A percentile compares a stretch with the other conserved stretches of the same genome.
Conservation (phyloP, 768 basidiomycete species). For the Baorangia bicolor region DNA sequence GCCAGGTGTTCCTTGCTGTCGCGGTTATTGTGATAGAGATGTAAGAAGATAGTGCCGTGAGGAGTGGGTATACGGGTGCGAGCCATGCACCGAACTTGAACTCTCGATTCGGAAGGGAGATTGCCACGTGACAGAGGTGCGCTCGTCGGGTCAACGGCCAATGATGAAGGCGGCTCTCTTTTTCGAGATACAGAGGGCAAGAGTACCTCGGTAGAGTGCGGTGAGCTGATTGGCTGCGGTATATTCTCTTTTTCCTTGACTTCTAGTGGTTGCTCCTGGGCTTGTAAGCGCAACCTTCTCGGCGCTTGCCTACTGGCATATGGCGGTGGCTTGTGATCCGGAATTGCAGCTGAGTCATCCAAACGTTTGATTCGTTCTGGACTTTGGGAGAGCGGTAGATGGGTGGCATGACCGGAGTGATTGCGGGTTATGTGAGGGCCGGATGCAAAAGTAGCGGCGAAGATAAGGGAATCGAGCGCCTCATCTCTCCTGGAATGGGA, state of each 20-base stretch:
- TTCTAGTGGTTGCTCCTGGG: constrained; percentile 30
- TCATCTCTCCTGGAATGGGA: constrained; percentile 60
- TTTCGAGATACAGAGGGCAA: constrained; percentile 36
- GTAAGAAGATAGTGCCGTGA: constrained; percentile 89
- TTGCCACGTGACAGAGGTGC: neutral
- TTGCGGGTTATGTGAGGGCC: constrained; percentile 80
- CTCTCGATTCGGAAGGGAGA: neutral
- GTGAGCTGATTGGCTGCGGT: constrained; percentile 19
- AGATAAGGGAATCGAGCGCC: constrained; percentile 73
- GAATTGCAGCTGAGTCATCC: constrained; percentile 37
- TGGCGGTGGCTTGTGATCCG: constrained; percentile 47
- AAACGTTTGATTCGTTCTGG: constrained; percentile 54
- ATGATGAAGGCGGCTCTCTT: constrained; percentile 34
- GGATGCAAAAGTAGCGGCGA: constrained; percentile 73
- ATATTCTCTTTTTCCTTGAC: constrained; percentile 50
- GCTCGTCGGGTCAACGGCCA: constrained; percentile 23
- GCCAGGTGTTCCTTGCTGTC: constrained; percentile 96
- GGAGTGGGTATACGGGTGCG: constrained; percentile 97
- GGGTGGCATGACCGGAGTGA: constrained; percentile 82
- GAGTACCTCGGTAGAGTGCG: constrained; percentile 36
- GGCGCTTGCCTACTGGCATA: constrained; percentile 80
- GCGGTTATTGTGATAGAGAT: constrained; percentile 90
- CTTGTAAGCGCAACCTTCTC: constrained; percentile 54
- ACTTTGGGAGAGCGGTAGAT: constrained; percentile 42
- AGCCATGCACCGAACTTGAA: constrained; percentile 92